phyloP scores from a whole-genome alignment of 495 filamentous ascomycete genomes.

The Acidomyces sp. region DNA sequence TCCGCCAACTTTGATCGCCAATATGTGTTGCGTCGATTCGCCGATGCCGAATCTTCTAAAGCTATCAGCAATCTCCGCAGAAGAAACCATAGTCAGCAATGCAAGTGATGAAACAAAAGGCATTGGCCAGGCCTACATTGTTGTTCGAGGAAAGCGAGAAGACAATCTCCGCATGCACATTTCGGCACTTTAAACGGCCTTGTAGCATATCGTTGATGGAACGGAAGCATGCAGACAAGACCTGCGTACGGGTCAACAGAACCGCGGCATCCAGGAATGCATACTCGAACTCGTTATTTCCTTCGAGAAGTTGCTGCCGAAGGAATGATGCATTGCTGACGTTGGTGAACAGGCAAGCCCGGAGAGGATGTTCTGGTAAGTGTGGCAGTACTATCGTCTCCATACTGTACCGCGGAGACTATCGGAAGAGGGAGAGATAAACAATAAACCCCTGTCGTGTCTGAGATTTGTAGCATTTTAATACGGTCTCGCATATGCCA shows the following conservation, averaged over 20 bases:
- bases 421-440: too few relatives aligned
- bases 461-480: too few relatives aligned
- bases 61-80: constrained; percentile 65
- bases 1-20: constrained; percentile 59
- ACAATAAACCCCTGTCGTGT: too few relatives aligned
- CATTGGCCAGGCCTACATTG: constrained; percentile 47
- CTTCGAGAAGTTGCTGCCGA: constrained; percentile 63
- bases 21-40: constrained; percentile 51
- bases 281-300: constrained; percentile 78
- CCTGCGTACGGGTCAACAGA: constrained; percentile 54
- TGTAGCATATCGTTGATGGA: constrained; percentile 55
- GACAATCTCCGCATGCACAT: constrained; percentile 89
- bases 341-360: constrained; percentile 60
- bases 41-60: constrained; percentile 78
- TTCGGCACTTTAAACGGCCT: constrained; percentile 57
- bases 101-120: constrained; percentile 11
- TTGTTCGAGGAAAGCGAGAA: constrained; percentile 70
- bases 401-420: constrained; percentile 10
- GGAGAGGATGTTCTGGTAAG: constrained; percentile 49
- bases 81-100: constrained; percentile 7
- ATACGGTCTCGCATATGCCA: too few relatives aligned
- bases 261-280: constrained; percentile 81
- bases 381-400: constrained; percentile 57
- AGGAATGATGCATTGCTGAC: constrained; percentile 65
- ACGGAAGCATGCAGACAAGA: constrained; percentile 63